Evolutionary conservation across 2,329 filamentous ascomycete species (phyloP), one percentile per base, ranked within the genome.

Genomic region (Fonsecaea monophora): DNA sequence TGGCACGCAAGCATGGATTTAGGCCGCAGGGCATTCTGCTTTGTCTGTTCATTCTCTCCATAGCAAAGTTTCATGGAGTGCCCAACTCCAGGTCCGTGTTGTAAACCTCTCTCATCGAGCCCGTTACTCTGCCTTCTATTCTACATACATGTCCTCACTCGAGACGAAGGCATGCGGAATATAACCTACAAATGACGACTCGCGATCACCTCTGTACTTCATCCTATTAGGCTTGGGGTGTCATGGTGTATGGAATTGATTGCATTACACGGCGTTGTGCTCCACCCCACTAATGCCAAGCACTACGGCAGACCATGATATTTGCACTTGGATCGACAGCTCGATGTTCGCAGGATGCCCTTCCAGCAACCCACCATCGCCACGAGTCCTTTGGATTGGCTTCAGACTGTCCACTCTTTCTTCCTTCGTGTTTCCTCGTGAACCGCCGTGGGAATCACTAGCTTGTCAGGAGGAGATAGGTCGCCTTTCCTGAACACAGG

Each of bases 241-340:
- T 30, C 30, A 30, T 3, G 30, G 30, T 30, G 30, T 30, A 30
- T 30, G 30, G 30, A 30, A 30, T 30, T 5, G 30, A 48, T 6
- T 55, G 60, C 35, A 21, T 30, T 45, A 9, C 13, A 4, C 4
- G 8, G 37, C 10, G 9, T n/a, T 18, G 37, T 59, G 13, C 10
- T 64, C 13, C 42, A 8, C 62, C 45, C 13, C 42, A 8, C 55
- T 34, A 12, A 12, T 54, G 59, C 59, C 59, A 61, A 61, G 32
- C 30, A 42, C 6, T 61, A 61, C 59, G 59, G 59, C 10, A 18
- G 38, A 54, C 34, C 48, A 10, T 59, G 34, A 58, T 53, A 13
- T 35, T n/a, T 53, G 42, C 62, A n/a, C 34, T 7, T 38, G 48
- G 15, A n/a, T n/a, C 15, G 37, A 37, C 12, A 53, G 54, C 38